Conservation (phyloP, 345 rosid species). For the Brassica carinata region DNA sequence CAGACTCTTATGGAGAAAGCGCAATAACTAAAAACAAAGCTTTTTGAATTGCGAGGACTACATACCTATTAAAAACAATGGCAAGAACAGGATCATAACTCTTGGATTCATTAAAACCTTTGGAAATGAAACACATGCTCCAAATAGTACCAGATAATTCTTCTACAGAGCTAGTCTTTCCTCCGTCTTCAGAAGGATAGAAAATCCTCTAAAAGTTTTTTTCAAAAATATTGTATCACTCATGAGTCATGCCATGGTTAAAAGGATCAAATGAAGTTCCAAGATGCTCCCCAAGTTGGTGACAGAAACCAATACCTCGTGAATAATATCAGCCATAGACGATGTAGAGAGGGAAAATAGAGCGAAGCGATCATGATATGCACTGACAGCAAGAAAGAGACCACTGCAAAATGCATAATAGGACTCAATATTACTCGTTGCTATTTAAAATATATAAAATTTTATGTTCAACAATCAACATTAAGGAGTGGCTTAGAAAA, state of each 20-base stretch:
- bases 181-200: slow-evolving; percentile 77
- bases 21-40: slow-evolving; percentile 28
- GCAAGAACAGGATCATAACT: slow-evolving; percentile 84
- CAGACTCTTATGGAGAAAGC: slow-evolving; percentile 23
- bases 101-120: slow-evolving; percentile 51
- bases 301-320: slow-evolving; percentile 53
- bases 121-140: slow-evolving; percentile 97
- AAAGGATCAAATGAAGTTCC: slow-evolving; percentile 21
- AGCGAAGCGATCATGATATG: slow-evolving; percentile 81
- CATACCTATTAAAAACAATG: slow-evolving; percentile 86
- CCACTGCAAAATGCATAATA: slow-evolving; percentile 59
- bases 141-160: slow-evolving; percentile 82
- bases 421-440: slow-evolving; percentile 8
- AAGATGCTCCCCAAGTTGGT: slow-evolving; percentile 28
- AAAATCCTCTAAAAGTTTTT: slow-evolving; percentile 49
- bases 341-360: slow-evolving; percentile 75
- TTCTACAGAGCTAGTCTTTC: slow-evolving; percentile 42
- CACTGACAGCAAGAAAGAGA: slow-evolving; percentile 73
- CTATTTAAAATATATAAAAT: not conserved
- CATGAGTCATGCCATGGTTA: not conserved
- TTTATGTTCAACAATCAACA: not conserved
- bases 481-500: slow-evolving; percentile 19
- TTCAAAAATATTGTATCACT: not conserved
- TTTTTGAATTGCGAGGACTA: slow-evolving; percentile 31
- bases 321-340: slow-evolving; percentile 63